Evolutionary conservation across 805 yeast genomes (phyloP), one percentile per base, ranked within the genome.

Genomic region (Saccharomycopsis vini): DNA sequence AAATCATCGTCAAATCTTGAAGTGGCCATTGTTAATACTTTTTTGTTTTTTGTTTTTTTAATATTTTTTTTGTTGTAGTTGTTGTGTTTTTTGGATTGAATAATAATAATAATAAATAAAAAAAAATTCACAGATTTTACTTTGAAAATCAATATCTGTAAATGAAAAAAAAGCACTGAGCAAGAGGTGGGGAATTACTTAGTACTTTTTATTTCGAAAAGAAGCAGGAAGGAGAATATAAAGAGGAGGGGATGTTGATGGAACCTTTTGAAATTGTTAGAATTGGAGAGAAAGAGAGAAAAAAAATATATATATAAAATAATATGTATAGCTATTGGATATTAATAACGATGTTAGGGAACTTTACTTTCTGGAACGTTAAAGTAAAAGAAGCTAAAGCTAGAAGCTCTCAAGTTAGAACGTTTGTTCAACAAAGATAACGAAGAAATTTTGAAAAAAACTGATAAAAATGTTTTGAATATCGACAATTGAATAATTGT

Each of bases 91-190:
- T n/a, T n/a, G n/a, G n/a, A n/a, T n/a, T n/a, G n/a, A n/a, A n/a
- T n/a, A n/a, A n/a, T n/a, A n/a, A n/a, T n/a, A n/a, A n/a, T n/a
- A n/a, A n/a, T n/a, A n/a, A n/a, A n/a, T n/a, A n/a, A n/a, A n/a
- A n/a, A n/a, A n/a, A n/a, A n/a, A n/a, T n/a, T n/a, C n/a, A n/a
- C n/a, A n/a, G n/a, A n/a, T n/a, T n/a, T n/a, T n/a, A n/a, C n/a
- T n/a, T n/a, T n/a, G n/a, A n/a, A n/a, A n/a, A n/a, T n/a, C n/a
- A n/a, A n/a, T n/a, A n/a, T 26, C 41, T 47, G 46, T 40, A 44
- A 46, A 42, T 42, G 50, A 46, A 46, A 46, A 46, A 46, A 46
- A 46, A 46, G 50, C 23, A 42, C 45, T 26, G n/a, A n/a, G n/a
- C n/a, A 28, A 39, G 10, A 39, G 38, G 19, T 18, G 9, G n/a